A percentile compares a stretch with the other conserved stretches of the same genome.
Conservation (phyloP, 306 rosid species). For the Cucurbita maxima region DNA sequence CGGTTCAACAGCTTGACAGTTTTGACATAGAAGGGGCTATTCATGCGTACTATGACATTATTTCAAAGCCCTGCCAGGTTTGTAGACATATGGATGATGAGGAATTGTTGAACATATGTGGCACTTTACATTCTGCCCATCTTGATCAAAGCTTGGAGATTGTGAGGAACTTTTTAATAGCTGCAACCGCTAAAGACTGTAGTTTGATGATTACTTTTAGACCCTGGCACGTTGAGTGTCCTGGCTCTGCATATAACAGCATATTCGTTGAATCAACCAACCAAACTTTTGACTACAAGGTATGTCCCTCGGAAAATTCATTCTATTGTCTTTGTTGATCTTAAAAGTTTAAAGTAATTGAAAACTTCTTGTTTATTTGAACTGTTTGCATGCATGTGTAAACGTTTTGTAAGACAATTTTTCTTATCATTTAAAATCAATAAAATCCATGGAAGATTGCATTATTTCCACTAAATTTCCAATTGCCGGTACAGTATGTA, state of each 20-base stretch:
- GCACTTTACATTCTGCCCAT: conserved; percentile 55
- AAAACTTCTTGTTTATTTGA: not conserved
- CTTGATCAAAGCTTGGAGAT: conserved; percentile 55
- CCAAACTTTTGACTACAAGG: conserved; percentile 78
- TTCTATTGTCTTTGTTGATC: not conserved
- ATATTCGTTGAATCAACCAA: conserved; percentile 46
- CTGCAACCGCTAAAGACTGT: conserved; percentile 89
- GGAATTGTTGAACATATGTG: conserved; percentile 17
- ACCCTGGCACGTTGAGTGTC: conserved; percentile 30
- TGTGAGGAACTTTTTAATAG: conserved; percentile 63
- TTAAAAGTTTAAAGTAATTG: not conserved
- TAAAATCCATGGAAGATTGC: not conserved
- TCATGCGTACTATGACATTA: conserved; percentile 71
- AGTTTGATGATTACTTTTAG: conserved; percentile 76
- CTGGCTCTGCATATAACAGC: conserved; percentile 25
- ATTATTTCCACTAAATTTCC: not conserved
- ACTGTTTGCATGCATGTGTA: not conserved
- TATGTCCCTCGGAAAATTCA: conserved; percentile 6
- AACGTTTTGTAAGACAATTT: not conserved
- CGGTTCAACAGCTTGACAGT: conserved; percentile 67
- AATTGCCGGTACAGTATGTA: not conserved
- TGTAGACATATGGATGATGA: conserved; percentile 42
- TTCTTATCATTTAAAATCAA: not conserved
- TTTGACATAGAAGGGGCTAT: conserved; percentile 88
- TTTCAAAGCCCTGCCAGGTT: conserved; percentile 48